A percentile compares a stretch with the other conserved stretches of the same genome.
Conservation (phyloP, 768 basidiomycete genomes). For the Rhizopogon vesiculosus region DNA sequence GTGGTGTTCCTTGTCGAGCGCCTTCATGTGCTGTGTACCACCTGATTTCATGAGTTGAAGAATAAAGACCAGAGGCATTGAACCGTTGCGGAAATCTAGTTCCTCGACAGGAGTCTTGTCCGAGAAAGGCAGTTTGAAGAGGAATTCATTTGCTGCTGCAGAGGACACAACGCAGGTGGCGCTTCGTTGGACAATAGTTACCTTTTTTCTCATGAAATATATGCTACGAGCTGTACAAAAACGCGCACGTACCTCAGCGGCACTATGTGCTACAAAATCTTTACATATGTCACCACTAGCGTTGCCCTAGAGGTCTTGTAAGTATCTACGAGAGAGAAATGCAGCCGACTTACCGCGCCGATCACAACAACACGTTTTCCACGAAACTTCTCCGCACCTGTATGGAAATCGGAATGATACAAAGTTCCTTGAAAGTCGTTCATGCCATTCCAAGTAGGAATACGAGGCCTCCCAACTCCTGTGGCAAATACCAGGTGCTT, state of each 20-base stretch:
- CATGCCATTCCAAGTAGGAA: slow-evolving; percentile 19
- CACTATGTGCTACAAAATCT: neutral
- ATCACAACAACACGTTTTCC: slow-evolving; percentile 61
- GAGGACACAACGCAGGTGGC: too few species aligned
- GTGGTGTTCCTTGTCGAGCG: neutral
- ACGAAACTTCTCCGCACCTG: slow-evolving; percentile 35
- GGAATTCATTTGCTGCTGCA: too few species aligned
- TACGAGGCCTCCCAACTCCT: neutral
- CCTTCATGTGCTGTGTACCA: neutral
- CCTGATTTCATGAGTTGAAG: neutral
- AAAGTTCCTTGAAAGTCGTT: slow-evolving; percentile 45
- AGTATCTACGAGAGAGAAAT: neutral
- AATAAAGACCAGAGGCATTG: neutral
- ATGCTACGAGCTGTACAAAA: too few species aligned
- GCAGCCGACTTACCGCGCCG: slow-evolving; percentile 23
- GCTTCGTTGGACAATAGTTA: neutral
- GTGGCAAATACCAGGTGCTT: neutral
- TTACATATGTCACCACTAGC: neutral
- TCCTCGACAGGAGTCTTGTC: too few species aligned
- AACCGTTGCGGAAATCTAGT: too few species aligned
- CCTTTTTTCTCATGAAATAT: neutral
- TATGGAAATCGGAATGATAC: slow-evolving; percentile 46
- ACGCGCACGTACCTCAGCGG: neutral
- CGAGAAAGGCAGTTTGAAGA: too few species aligned
- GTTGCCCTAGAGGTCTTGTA: neutral